Evolutionary conservation across 2,329 filamentous ascomycete genomes (phyloP), one percentile per base, ranked within the genome.

Genomic region (Aspergillus tanneri): DNA sequence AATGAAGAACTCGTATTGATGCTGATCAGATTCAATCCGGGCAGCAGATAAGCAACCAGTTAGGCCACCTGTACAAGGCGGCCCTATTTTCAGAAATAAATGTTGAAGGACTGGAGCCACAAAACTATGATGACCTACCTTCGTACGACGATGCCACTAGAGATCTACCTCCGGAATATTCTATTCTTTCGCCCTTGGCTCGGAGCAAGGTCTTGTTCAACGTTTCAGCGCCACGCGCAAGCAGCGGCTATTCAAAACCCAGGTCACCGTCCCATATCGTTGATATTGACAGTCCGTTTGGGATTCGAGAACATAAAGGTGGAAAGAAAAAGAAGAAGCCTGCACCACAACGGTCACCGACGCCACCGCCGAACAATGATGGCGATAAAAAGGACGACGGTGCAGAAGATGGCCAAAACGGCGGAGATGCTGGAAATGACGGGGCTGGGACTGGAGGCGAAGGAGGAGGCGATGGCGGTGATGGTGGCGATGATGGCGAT

Each of bases 131-230:
- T 18, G 37, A 46, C 19, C 57, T 60, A 7, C 66, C 67, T 10
- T 52, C 66, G 16, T 70, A 70, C 46, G 51, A 62, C 18, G 63
- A 69, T 47, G 66, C 57, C 14, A 42, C 65, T 22, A 49, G 42
- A 32, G 67, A 71, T 49, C 54, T 67, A 10, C 67, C 68, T 32
- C 68, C 67, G 5, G 63, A 63, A 49, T 70, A 70, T 44, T 53
- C 56, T 34, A 46, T 50, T n/a, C 32, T 62, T 18, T 60, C 64
- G 14, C 56, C 55, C 4, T 45, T 64, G n/a, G 66, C 66, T 11
- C 52, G 60, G 32, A 56, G 52, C 19, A 63, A 58, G 47, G 40
- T 43, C 3, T 32, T 51, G 8, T 22, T 39, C 5, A 16, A 49
- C 18, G 42, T 49, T 5, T 42, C 49, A 5, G 51, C 54, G 5